Conservation (phyloP, 1,284 basidiomycete genomes). For the Sporisorium exsertum region DNA sequence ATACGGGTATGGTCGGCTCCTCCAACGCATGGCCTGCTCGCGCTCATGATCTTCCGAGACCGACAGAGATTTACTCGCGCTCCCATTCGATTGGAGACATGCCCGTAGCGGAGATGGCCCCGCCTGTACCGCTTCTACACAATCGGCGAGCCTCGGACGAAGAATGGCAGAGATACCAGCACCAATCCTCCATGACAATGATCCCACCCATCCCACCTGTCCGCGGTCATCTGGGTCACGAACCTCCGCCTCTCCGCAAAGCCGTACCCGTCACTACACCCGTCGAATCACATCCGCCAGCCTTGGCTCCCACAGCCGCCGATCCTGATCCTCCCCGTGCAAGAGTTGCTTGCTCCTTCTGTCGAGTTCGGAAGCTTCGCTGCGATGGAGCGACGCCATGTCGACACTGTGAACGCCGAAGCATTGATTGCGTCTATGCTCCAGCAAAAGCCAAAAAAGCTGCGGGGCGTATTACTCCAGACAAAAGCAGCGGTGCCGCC, state of each 20-base stretch:
- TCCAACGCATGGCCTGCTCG: conserved; percentile 8
- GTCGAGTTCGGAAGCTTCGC: conserved; percentile 47
- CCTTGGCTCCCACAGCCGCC: background rate
- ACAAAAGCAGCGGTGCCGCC: background rate
- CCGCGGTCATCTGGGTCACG: background rate
- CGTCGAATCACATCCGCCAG: background rate
- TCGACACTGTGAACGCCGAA: conserved; percentile 48
- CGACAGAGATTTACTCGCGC: background rate
- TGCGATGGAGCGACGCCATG: conserved; percentile 50
- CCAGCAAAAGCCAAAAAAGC: conserved; percentile 33
- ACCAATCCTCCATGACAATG: background rate
- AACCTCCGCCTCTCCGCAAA: conserved; percentile 12
- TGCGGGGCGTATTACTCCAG: conserved; percentile 4
- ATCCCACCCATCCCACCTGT: background rate
- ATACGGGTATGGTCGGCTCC: background rate
- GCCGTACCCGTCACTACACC: conserved; percentile 1
- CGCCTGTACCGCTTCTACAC: background rate
- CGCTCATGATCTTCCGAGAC: background rate
- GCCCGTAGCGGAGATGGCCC: conserved; percentile 2
- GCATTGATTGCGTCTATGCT: conserved; percentile 42
- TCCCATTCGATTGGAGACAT: conserved; percentile 1
- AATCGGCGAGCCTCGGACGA: conserved; percentile 23
- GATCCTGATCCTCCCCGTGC: conserved; percentile 47
- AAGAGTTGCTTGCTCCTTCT: conserved; percentile 47
- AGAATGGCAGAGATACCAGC: conserved; percentile 26